phyloP scores from a whole-genome alignment of 2,329 filamentous ascomycete genomes.

The Fonsecaea erecta region DNA sequence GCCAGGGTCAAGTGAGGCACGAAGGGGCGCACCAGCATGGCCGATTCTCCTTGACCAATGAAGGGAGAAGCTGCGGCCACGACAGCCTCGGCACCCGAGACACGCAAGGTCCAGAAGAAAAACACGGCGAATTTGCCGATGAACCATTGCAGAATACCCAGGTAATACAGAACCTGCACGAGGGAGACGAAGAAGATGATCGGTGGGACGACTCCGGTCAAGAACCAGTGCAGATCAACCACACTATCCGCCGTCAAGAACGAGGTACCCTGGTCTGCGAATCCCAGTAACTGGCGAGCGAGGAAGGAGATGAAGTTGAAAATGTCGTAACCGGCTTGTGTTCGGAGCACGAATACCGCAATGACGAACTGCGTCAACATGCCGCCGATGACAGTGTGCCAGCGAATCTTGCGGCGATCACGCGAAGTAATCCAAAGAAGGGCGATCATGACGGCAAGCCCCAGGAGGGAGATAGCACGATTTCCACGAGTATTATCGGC shows the following conservation, averaged over 20 bases:
- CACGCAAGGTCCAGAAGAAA: constrained; percentile 87
- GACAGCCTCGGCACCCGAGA: constrained; percentile 90
- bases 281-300: constrained; percentile 74
- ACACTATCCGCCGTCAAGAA: constrained; percentile 67
- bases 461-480: constrained; percentile 79
- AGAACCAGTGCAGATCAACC: constrained; percentile 66
- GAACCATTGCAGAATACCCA: constrained; percentile 85
- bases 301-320: constrained; percentile 85
- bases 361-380: constrained; percentile 89
- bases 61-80: constrained; percentile 92
- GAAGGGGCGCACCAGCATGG: constrained; percentile 88
- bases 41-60: constrained; percentile 91
- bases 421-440: constrained; percentile 72
- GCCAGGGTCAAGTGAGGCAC: constrained; percentile 82
- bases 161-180: constrained; percentile 84
- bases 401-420: constrained; percentile 64
- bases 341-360: constrained; percentile 84
- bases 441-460: constrained; percentile 71
- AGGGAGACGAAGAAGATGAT: constrained; percentile 96
- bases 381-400: constrained; percentile 83
- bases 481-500: constrained; percentile 78
- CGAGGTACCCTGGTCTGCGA: constrained; percentile 70
- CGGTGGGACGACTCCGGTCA: constrained; percentile 79
- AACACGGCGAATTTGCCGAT: constrained; percentile 84
- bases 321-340: constrained; percentile 80